Base-by-base conservation (phyloP, 164 flowering plant genomes). In the Stephania japonica region DNA sequence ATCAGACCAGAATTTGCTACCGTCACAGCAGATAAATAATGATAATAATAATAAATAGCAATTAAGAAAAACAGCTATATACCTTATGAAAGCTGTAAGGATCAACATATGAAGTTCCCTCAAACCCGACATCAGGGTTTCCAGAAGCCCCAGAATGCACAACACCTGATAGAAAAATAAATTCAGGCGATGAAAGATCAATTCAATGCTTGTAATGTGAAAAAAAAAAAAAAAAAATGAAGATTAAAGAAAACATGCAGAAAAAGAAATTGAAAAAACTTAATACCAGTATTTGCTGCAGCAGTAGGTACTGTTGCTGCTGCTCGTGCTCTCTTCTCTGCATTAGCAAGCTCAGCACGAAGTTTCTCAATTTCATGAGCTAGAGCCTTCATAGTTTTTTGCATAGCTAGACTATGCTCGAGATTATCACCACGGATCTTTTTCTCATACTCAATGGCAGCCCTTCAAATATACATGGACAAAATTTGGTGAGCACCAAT, bases 391-490 rank as follows among this genome's bases (percentile, higher is more conserved):
- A 84, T 83, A 69, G 78, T 80, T 69, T 84, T 85, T 84, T 90
- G 93, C 93, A 91, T 86, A 67, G 72, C 81, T 68, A 82, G 79
- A 32, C 81, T 67, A 3, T 86, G 87, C 70, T 87, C 86, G 14
- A 80, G 83, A 78, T 91, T 91, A 50, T 70, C 83, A n/a, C 81
- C 80, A 65, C 56, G 83, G 16, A 79, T 80, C 80, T 86, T 87
- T 75, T 87, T 91, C 84, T 94, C 98, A 71, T 27, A 70, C 24
- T 91, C 92, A 75, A 92, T 70, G 23, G 96, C 98, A 80, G 85
- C 89, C 82, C 97, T 80, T 18, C 23, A 19, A 5, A 56, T 16
- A 18, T 56, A 56, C 8, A 16, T n/a, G 23, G 23, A 18, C n/a
- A 56, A 56, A 56, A 56, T 56, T 56, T 16, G 21, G n/a, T 56